Evolutionary conservation across 371 early-diverging fungal genomes (phyloP).

Genomic region (Rhizopus microsporus): DNA sequence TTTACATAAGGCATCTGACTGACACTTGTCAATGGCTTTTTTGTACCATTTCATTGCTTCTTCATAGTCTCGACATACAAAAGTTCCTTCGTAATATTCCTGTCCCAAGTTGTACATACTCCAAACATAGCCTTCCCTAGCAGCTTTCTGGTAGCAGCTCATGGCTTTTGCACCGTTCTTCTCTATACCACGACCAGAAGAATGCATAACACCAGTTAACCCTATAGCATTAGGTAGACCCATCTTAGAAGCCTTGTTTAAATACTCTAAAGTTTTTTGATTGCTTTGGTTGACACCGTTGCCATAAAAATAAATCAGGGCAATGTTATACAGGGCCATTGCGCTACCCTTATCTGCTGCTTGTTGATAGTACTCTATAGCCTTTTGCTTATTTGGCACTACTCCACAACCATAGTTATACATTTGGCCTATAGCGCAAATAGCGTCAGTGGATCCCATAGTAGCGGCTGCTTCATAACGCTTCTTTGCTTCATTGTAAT

Average conservation of each 20-base stretch:
- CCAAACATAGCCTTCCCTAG: neutral
- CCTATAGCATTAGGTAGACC: too few species aligned
- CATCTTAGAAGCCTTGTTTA: neutral
- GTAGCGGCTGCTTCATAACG: too few species aligned
- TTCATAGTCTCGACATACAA: conserved; percentile 3
- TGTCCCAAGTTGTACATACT: neutral
- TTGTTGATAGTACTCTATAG: neutral
- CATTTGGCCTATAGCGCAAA: neutral
- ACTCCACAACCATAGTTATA: conserved; percentile 7
- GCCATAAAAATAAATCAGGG: neutral
- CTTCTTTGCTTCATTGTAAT: neutral
- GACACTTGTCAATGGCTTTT: too few species aligned
- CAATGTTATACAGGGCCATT: neutral
- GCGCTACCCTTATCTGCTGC: too few species aligned
- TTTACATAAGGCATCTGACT: too few species aligned
- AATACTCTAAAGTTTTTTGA: neutral
- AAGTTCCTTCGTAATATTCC: neutral
- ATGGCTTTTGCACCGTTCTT: conserved; percentile 1
- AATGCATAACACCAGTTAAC: neutral
- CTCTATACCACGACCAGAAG: neutral
- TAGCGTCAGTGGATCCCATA: neutral
- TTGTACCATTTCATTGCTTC: conserved; percentile 2
- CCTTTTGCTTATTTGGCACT: conserved; percentile 4
- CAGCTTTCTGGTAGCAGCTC: conserved; percentile 4
- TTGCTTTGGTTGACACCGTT: neutral